Evolutionary conservation across 345 rosid species (phyloP), one percentile per base, ranked within the genome.

Genomic region (Populus simonii): DNA sequence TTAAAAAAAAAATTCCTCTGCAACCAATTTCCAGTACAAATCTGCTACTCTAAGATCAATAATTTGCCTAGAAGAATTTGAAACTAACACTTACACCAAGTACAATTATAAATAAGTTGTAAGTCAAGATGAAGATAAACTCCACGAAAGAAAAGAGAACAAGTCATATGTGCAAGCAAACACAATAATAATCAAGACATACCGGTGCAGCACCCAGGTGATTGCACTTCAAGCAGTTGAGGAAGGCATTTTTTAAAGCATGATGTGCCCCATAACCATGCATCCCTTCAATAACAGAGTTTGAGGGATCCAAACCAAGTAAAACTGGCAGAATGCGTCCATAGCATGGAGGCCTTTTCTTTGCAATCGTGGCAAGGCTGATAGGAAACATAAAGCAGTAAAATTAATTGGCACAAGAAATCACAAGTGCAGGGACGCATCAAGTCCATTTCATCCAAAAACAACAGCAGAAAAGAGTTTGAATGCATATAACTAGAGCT

Each of bases 191-290:
- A 62, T 23, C 25, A 75, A 83, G 68, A 77, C 83, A 85, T 93
- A 96, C 99, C 96, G 96, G 97, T 79, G 94, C 92, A 81, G 97
- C 96, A 85, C 92, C 94, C 18, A 92, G 97, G 83, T 96, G 93
- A 61, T 91, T 90, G 82, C 98, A 92, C 78, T 89, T 89, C 88
- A 89, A 87, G 87, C 94, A 96, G 79, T 90, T 81, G 70, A 83
- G 83, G 78, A 92, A 90, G 68, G 93, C 92, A 62, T 87, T 88
- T 87, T 86, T 92, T 75, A 96, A 81, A 80, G 97, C 91, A 85
- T 80, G 91, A 72, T 79, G 86, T 80, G 91, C 83, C 63, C 94
- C 92, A 63, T 86, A 86, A 74, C 89, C 87, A 84, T 83, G 90
- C 82, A 89, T 80, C 71, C 91, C 96, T 80, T 88, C 87, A 62